phyloP scores from a whole-genome alignment of 2,329 filamentous ascomycete genomes.

The Lachnellula hyalina region DNA sequence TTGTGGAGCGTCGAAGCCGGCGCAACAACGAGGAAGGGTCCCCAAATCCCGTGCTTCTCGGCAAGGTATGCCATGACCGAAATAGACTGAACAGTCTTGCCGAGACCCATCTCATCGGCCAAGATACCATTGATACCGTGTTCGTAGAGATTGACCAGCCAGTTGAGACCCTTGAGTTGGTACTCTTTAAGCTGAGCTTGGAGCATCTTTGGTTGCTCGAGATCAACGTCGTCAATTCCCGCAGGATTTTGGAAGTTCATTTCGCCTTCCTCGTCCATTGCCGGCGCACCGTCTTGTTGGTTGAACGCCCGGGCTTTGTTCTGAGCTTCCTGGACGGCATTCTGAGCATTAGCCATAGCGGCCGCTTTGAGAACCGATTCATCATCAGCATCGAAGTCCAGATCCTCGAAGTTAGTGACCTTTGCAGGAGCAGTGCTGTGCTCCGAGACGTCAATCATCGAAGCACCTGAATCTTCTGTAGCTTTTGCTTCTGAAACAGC shows the following conservation, averaged over 20 bases:
- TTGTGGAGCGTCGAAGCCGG: conserved; percentile 96
- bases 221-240: conserved; percentile 87
- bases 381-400: conserved; percentile 94
- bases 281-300: conserved; percentile 58
- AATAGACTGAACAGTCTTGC: conserved; percentile 98
- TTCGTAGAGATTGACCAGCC: conserved; percentile 98
- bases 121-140: conserved; percentile 99
- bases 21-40: conserved; percentile 92
- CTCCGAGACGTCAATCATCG: conserved; percentile 44
- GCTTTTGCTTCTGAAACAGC: conserved; percentile 47
- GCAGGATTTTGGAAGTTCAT: conserved; percentile 99
- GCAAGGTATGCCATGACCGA: conserved; percentile 99
- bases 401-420: conserved; percentile 88
- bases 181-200: conserved; percentile 96
- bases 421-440: conserved; percentile 56
- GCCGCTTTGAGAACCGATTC: conserved; percentile 75
- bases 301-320: conserved; percentile 92
- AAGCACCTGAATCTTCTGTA: conserved; percentile 29
- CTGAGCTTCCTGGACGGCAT: conserved; percentile 90
- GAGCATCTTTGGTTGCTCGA: conserved; percentile 89
- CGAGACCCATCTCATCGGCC: conserved; percentile 98
- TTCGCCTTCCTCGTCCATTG: conserved; percentile 85
- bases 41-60: conserved; percentile 97
- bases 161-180: conserved; percentile 97
- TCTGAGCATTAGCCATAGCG: conserved; percentile 92